phyloP scores from a whole-genome alignment of 2,329 filamentous ascomycete genomes.

The Hymenoscyphus fructigenus region DNA sequence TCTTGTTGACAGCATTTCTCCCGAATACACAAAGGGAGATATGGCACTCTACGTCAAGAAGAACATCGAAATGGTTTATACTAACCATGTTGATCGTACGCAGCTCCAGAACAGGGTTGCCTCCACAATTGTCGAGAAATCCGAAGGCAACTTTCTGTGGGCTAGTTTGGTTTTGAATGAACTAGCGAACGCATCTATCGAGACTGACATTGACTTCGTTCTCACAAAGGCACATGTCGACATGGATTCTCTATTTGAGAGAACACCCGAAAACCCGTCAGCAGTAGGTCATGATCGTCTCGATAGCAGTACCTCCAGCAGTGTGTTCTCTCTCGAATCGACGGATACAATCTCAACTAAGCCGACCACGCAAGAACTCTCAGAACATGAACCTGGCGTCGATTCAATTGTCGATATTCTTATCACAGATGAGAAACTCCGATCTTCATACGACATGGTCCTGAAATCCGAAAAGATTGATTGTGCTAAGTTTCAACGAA shows the following conservation, averaged over 20 bases:
- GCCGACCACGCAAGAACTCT: no score
- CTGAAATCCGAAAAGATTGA: not conserved
- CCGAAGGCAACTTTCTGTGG: conserved; percentile 6
- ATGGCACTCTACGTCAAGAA: conserved; percentile 1
- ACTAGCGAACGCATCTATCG: not conserved
- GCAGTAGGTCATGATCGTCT: not conserved
- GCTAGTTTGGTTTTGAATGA: not conserved
- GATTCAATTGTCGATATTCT: no score
- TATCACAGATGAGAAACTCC: no score
- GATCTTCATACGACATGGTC: not conserved
- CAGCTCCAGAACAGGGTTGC: not conserved
- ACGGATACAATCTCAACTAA: no score
- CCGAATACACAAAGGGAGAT: conserved; percentile 4
- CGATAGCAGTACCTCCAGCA: no score
- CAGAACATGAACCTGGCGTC: no score
- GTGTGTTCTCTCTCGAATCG: no score
- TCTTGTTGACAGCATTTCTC: not conserved
- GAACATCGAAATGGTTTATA: not conserved
- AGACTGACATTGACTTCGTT: not conserved
- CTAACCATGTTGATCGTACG: not conserved
- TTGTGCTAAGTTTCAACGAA: not conserved
- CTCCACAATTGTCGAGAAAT: conserved; percentile 3
- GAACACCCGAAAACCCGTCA: not conserved
- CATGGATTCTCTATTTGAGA: not conserved
- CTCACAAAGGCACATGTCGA: not conserved